Conservation (phyloP, 2,329 filamentous ascomycete genomes). For the Aureobasidium sp. region DNA sequence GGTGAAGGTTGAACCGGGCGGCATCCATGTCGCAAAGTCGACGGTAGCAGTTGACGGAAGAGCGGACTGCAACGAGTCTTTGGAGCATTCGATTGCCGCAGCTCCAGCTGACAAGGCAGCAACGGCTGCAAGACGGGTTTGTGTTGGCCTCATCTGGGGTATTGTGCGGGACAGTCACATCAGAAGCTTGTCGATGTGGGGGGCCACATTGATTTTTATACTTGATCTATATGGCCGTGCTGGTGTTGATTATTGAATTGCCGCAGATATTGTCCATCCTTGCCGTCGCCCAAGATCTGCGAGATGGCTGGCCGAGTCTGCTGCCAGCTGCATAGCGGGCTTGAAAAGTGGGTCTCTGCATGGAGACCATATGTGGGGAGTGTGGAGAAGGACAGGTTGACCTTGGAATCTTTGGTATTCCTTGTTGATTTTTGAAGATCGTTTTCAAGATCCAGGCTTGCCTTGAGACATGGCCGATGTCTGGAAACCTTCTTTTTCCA, state of each 20-base stretch:
- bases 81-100: slow-evolving; percentile 25
- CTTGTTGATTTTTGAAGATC: too few relatives aligned
- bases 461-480: too few relatives aligned
- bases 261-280: neutral
- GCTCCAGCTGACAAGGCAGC: neutral
- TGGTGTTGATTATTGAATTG: neutral
- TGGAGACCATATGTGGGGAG: neutral
- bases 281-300: neutral
- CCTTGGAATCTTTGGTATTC: too few relatives aligned
- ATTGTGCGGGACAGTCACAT: neutral
- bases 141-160: neutral
- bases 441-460: too few relatives aligned
- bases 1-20: slow-evolving; percentile 33
- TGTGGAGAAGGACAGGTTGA: neutral
- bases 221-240: neutral
- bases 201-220: neutral
- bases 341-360: neutral
- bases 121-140: neutral
- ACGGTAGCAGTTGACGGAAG: slow-evolving; percentile 32
- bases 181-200: neutral
- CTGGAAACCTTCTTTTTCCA: too few relatives aligned
- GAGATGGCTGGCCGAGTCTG: neutral
- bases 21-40: slow-evolving; percentile 29
- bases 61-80: slow-evolving; percentile 28
- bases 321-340: neutral